Conservation (phyloP, 2,329 filamentous ascomycete species). For the Amesomyces nigricolor region DNA sequence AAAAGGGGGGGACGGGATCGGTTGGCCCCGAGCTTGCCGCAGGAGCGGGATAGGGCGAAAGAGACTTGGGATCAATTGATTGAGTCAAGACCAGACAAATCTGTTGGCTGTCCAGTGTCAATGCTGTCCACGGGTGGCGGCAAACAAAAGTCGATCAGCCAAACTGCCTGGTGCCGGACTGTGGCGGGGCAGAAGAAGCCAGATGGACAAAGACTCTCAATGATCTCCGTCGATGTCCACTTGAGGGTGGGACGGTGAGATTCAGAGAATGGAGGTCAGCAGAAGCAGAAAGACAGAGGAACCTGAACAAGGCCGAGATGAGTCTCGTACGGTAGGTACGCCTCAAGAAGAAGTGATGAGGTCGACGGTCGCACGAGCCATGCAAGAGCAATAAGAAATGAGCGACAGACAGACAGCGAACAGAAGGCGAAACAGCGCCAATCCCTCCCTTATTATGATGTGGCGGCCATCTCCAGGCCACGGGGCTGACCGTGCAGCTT, state of each 20-base stretch:
- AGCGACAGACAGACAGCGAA: slow-evolving; percentile 4
- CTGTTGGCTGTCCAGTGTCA: too few species aligned
- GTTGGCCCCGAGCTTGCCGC: not conserved
- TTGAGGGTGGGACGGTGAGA: not conserved
- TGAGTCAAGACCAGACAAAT: too few species aligned
- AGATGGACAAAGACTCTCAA: not conserved
- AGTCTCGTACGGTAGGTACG: not conserved
- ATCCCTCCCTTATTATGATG: slow-evolving; percentile 20
- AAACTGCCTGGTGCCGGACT: too few species aligned
- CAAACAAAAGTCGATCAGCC: too few species aligned
- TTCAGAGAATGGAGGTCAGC: too few species aligned
- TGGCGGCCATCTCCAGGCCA: slow-evolving; percentile 9
- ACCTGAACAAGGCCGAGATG: not conserved
- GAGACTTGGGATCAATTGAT: not conserved
- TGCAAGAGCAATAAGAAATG: not conserved
- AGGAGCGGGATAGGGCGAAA: not conserved
- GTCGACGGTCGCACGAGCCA: slow-evolving; percentile 7
- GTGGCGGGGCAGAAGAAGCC: too few species aligned
- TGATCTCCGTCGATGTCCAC: not conserved
- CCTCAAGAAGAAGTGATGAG: not conserved
- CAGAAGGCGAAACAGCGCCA: slow-evolving; percentile 15
- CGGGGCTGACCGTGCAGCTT: slow-evolving; percentile 14
- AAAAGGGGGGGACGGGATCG: not conserved
- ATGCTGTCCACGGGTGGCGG: too few species aligned
- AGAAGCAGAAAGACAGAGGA: not conserved